A percentile compares a stretch with the other conserved stretches of the same genome.
phyloP scores from a whole-genome alignment of 2,329 filamentous ascomycete species.

The Camillea tinctor region DNA sequence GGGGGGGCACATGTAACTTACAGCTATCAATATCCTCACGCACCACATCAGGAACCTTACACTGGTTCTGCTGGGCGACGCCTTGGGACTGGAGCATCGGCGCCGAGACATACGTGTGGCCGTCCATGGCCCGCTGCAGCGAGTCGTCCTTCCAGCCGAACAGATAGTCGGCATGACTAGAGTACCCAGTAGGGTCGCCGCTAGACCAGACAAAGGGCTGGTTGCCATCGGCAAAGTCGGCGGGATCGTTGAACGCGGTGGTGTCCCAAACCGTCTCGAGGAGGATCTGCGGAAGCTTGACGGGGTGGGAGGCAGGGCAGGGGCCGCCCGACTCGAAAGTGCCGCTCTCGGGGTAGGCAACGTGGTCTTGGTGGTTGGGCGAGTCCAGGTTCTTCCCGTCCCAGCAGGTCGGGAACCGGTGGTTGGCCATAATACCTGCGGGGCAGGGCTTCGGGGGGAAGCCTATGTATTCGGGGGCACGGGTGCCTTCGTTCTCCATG shows the following conservation, averaged over 20 bases:
- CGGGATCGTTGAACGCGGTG: not conserved
- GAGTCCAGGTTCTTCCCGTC: conserved; percentile 49
- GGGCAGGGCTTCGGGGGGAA: conserved; percentile 52
- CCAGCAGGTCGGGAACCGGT: conserved; percentile 58
- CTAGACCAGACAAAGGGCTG: not conserved
- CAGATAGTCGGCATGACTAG: conserved; percentile 38
- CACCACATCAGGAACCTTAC: conserved; percentile 22
- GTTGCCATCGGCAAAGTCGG: not conserved
- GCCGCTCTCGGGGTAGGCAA: conserved; percentile 44
- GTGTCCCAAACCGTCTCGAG: conserved; percentile 56
- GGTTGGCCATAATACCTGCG: conserved; percentile 47
- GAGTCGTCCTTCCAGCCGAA: conserved; percentile 42
- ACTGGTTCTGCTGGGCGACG: conserved; percentile 20
- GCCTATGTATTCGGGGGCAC: conserved; percentile 40
- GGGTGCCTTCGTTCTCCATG: conserved; percentile 10
- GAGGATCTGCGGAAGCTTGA: conserved; percentile 58
- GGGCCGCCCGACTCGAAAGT: conserved; percentile 38
- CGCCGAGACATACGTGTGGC: conserved; percentile 35
- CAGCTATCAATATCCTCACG: conserved; percentile 20
- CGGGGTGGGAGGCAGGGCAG: conserved; percentile 51
- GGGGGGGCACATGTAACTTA: conserved; percentile 7
- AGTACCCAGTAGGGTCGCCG: conserved; percentile 11
- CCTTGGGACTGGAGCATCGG: conserved; percentile 21
- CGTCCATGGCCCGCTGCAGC: conserved; percentile 42
- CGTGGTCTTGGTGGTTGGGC: conserved; percentile 48